Evolutionary conservation across 768 basidiomycete genomes (phyloP), one percentile per base, ranked within the genome.

Genomic region (Lactarius deliciosus): DNA sequence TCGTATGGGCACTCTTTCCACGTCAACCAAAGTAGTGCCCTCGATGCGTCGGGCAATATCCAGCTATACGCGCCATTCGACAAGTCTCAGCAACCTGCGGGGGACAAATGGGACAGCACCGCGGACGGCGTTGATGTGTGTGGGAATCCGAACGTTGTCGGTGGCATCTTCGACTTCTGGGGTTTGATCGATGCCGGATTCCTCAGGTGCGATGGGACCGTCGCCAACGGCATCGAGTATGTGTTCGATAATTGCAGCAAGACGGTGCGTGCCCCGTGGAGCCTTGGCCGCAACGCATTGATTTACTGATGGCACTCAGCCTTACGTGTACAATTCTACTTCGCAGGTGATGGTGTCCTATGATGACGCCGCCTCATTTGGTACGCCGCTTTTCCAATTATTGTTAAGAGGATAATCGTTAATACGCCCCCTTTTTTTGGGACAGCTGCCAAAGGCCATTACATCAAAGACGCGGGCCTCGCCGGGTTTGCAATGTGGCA

Each of bases 1-100:
- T 79, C 88, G 20, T 96, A 93, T 76, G 92, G 92, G 0, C 93
- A 93, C 77, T 86, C 91, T 25, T 95, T 80, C 80, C 25, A 69
- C 13, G 80, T 84, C 45, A 72, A 80, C 10, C 56, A 73, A 5
- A 70, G 65, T 22, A 69, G 77, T 41, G 85, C 85, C 0, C 72
- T 82, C 65, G 65, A 73, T 61, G 61, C 70, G 18, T 63, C 57
- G 10, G 78, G 72, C 11, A 68, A 70, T 10, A 74, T 89, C 36
- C 76, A 77, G n/a, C 41, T 80, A 20, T 89, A 81, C 75, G 85
- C 88, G 3, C 56, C 76, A 1, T 92, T 86, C 69, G 75, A 84
- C 72, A 73, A 77, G 3, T 70, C 70, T 55, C 70, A 76, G 25
- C 80, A 82, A 57, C 83, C 80, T 22, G 68, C 72, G 20, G 86